Conservation (phyloP, 1,284 basidiomycete genomes). For the Coniophora puteana region DNA sequence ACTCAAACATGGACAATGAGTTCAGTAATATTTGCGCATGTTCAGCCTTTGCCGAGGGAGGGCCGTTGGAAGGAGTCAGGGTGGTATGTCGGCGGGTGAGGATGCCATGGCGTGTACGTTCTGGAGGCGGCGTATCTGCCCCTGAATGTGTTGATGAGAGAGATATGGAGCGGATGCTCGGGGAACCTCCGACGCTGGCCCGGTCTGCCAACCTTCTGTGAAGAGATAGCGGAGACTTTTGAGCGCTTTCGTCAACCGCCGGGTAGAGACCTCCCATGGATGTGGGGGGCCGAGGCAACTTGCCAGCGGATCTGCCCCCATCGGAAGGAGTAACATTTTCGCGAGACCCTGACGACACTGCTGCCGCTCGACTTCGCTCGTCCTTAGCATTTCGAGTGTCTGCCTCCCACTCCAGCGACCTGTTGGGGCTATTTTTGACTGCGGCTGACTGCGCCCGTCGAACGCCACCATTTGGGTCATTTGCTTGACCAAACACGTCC, state of each 20-base stretch:
- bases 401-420: slow-evolving; percentile 24
- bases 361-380: slow-evolving; percentile 13
- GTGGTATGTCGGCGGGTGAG: slow-evolving; percentile 17
- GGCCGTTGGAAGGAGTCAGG: slow-evolving; percentile 14
- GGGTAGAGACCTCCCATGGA: slow-evolving; percentile 28
- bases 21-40: slow-evolving; percentile 68
- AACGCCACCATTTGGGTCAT: slow-evolving; percentile 9
- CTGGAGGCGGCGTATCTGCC: slow-evolving; percentile 11
- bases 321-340: slow-evolving; percentile 15
- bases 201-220: slow-evolving; percentile 22
- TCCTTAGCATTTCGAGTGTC: slow-evolving; percentile 11
- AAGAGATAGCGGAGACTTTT: slow-evolving; percentile 12
- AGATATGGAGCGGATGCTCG: slow-evolving; percentile 9
- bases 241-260: slow-evolving; percentile 9
- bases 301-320: slow-evolving; percentile 2
- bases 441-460: slow-evolving; percentile 15
- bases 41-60: slow-evolving; percentile 38
- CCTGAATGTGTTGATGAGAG: slow-evolving; percentile 17
- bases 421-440: slow-evolving; percentile 8
- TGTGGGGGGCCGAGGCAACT: slow-evolving; percentile 24
- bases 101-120: slow-evolving; percentile 10
- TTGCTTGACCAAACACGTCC: slow-evolving; percentile 35
- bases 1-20: slow-evolving; percentile 65
- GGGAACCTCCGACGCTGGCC: slow-evolving; percentile 20
- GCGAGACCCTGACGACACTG: slow-evolving; percentile 1